phyloP scores from a whole-genome alignment of 116 monocot genomes.

The Posidonia oceanica region DNA sequence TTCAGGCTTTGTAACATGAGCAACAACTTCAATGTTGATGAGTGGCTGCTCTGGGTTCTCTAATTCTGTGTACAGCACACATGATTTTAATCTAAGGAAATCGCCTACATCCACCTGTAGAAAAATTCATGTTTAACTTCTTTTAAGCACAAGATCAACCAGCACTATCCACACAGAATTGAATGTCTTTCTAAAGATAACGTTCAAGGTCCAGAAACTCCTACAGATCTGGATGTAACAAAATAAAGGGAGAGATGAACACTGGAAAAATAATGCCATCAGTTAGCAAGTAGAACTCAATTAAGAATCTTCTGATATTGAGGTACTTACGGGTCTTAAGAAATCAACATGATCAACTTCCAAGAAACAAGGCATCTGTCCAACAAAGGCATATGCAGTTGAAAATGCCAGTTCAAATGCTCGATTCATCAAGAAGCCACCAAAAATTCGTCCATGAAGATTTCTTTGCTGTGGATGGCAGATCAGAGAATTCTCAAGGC shows the following conservation, averaged over 20 bases:
- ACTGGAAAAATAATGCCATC: too few species aligned
- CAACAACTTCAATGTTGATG: slow-evolving; percentile 87
- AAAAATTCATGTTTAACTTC: too few species aligned
- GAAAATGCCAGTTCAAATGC: slow-evolving; percentile 95
- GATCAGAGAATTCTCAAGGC: slow-evolving; percentile 83
- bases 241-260: too few species aligned
- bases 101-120: slow-evolving; percentile 90
- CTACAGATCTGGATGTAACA: too few species aligned
- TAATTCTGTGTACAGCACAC: slow-evolving; percentile 81
- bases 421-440: slow-evolving; percentile 85
- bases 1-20: slow-evolving; percentile 93
- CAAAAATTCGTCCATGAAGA: slow-evolving; percentile 89
- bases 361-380: slow-evolving; percentile 74
- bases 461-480: slow-evolving; percentile 98
- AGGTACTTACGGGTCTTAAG: slow-evolving; percentile 73
- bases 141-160: too few species aligned
- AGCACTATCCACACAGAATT: too few species aligned
- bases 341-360: slow-evolving; percentile 99
- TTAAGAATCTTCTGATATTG: background rate
- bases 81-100: slow-evolving; percentile 88
- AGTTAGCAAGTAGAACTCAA: too few species aligned
- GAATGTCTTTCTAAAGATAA: too few species aligned
- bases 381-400: slow-evolving; percentile 92
- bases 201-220: too few species aligned
- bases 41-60: slow-evolving; percentile 69